Evolutionary conservation across 225 moss, liverwort and hornwort genomes (phyloP).

Genomic region (Bryum argenteum): DNA sequence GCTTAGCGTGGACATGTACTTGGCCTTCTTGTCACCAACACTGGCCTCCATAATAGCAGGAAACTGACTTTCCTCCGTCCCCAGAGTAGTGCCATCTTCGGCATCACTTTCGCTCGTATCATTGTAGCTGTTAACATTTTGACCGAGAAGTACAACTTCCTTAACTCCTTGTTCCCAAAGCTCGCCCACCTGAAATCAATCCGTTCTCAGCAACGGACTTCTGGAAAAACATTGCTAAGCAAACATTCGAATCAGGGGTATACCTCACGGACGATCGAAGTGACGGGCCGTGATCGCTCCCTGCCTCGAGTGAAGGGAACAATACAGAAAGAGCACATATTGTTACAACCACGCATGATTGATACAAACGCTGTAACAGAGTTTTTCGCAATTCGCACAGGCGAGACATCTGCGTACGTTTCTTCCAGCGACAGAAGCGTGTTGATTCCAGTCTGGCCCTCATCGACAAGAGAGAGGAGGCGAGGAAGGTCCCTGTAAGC

Average conservation of each 20-base stretch:
- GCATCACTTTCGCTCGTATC: constrained; percentile 63
- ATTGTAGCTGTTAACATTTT: constrained; percentile 98
- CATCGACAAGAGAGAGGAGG: constrained; percentile 83
- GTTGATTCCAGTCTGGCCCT: constrained; percentile 94
- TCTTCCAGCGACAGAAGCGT: constrained; percentile 92
- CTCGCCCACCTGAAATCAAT: constrained; percentile 67
- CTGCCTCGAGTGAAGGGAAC: constrained; percentile 95
- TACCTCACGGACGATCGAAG: constrained; percentile 83
- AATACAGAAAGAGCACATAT: constrained; percentile 99
- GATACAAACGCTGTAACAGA: constrained; percentile 90
- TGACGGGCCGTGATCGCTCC: constrained; percentile 88
- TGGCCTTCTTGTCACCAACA: constrained; percentile 45
- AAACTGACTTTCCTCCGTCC: constrained; percentile 28
- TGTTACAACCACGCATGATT: constrained; percentile 98
- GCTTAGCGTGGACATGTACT: constrained; percentile 73
- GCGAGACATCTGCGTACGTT: constrained; percentile 98
- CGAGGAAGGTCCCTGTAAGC: constrained; percentile 87
- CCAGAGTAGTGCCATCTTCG: constrained; percentile 50
- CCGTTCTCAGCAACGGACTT: background rate
- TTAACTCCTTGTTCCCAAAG: constrained; percentile 97
- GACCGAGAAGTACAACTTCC: constrained; percentile 92
- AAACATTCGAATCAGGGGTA: background rate
- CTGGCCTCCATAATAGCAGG: constrained; percentile 32
- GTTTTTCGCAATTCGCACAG: constrained; percentile 86
- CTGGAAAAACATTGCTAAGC: background rate